Base-by-base conservation (phyloP, 768 basidiomycete species). In the Leccinum disarticulatum region DNA sequence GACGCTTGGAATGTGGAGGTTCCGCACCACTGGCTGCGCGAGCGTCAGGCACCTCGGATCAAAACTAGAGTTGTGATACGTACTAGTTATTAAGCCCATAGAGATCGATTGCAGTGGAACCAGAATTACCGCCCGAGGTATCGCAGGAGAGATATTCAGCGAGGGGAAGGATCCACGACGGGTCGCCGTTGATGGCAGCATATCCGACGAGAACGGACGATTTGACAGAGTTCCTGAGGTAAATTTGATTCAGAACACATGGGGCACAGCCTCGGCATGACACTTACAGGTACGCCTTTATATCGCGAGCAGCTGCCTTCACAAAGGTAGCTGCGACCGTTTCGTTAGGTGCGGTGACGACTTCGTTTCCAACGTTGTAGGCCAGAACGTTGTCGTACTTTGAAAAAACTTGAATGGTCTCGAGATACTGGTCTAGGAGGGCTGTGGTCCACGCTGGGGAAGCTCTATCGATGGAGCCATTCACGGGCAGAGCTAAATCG, bases 371-470 rank as follows among this genome's bases (percentile, higher is more conserved):
- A 60, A 97, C 81, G 68, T 95, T 96, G 76, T 81, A 95, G 11
- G 87, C 94, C 57, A 96, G 77, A 15, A 97, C 83, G 65, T 97
- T 97, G 79, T 91, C 85, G 66, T 96, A 97, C 71, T 90, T 85
- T 69, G 80, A 80, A 79, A 95, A 95, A 0, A 77, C 79, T 62
- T 91, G 80, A 65, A 96, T 90, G 28, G 93, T 96, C 30, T 71
- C 70, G 60, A 88, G 80, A 73, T 95, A 97, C 60, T 85, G 80
- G 70, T 93, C 81, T 36, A 91, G 76, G n/a, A 95, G 75, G 69
- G 86, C 90, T 6, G 89, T 90, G 0, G 87, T 81, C 94, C 94
- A 96, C 0, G 87, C 71, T 0, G 94, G 94, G 30, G 77, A 67
- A 43, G 72, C 66, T 33, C 93, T 86, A 74, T 93, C 83, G 63